Base-by-base conservation (phyloP, 345 rosid species). In the Gynandropsis gynandra region DNA sequence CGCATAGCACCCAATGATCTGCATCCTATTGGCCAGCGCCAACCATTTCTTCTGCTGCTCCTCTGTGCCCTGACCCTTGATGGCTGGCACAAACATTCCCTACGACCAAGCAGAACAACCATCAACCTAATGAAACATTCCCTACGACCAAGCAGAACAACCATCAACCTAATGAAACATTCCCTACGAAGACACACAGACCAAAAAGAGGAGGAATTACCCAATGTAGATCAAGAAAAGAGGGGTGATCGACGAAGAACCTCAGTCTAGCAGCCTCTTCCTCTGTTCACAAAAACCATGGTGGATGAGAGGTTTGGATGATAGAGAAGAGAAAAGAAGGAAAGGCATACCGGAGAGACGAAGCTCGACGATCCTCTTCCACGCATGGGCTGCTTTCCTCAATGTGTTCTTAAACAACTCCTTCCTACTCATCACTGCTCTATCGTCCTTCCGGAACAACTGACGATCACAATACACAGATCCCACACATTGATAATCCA, bases 61-160 rank as follows among this genome's bases (percentile, higher is more conserved):
- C 6, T 80, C 95, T 6, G 97, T 88, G 9, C 99, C 99, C 58
- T 85, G 96, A 20, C 99, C 99, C 70, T 78, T 79, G 50, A 93
- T 88, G 64, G 97, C 95, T 20, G 97, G 97, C 33, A 88, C 50
- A 64, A 88, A 93, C 97, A 93, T 93, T 64, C 96, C 96, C 99
- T 93, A 61, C 14, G 49, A 24, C 73, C 16, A 52, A 47, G 6
- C 17, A 14, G 46, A 24, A 50, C 12, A 41, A 14, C 10, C 49
- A 62, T 12, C 41, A 54, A 55, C n/a, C 41, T 0, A 44, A 7
- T 10, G n/a, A 10, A 13, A 37, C 41, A 37, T 37, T 1, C 3
- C 1, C 9, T 37, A 37, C 11, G n/a, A 8, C 11, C 11, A 13
- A 10, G 15, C 3, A 37, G 41, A 3, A 37, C 2, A 37, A 37